Evolutionary conservation across 768 basidiomycete genomes (phyloP).

Genomic region (Trametopsis cervina): DNA sequence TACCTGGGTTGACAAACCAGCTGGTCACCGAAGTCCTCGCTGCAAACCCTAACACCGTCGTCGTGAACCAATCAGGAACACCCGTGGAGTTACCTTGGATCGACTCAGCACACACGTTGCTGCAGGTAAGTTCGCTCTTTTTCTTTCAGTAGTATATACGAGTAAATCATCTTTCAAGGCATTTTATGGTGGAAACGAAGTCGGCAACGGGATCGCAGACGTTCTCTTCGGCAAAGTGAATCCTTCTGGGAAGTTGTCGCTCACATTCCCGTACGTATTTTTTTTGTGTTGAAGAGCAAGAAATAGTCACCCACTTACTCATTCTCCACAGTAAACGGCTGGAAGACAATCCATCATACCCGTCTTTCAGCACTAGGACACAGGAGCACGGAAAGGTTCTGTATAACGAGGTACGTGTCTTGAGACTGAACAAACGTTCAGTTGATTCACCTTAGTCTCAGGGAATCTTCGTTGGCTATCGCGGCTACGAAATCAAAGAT

Average conservation of each 20-base stretch:
- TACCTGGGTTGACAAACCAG: constrained; percentile 44
- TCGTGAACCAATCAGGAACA: constrained; percentile 51
- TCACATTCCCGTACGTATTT: constrained; percentile 42
- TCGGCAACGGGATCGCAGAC: constrained; percentile 51
- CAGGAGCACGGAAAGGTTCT: constrained; percentile 38
- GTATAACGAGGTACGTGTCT: constrained; percentile 36
- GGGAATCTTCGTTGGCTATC: constrained; percentile 49
- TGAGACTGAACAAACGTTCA: constrained; percentile 6
- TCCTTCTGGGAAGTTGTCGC: constrained; percentile 49
- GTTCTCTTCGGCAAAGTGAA: constrained; percentile 55
- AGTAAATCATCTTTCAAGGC: constrained; percentile 28
- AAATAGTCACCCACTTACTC: not conserved
- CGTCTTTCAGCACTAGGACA: constrained; percentile 36
- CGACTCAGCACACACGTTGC: constrained; percentile 28
- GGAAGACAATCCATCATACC: constrained; percentile 45
- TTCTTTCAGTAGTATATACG: not conserved
- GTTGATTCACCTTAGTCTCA: constrained; percentile 10
- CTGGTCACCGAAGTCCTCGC: constrained; percentile 41
- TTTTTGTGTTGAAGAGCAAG: not conserved
- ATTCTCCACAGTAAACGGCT: constrained; percentile 33
- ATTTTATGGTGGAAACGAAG: constrained; percentile 49
- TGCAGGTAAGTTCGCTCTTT: constrained; percentile 29
- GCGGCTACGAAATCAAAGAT: constrained; percentile 39
- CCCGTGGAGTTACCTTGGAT: constrained; percentile 53
- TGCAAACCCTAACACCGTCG: constrained; percentile 48